A percentile compares a stretch with the other conserved stretches of the same genome.
Evolutionary conservation across 1,284 basidiomycete genomes (phyloP).

Genomic region (Puccinia horiana): DNA sequence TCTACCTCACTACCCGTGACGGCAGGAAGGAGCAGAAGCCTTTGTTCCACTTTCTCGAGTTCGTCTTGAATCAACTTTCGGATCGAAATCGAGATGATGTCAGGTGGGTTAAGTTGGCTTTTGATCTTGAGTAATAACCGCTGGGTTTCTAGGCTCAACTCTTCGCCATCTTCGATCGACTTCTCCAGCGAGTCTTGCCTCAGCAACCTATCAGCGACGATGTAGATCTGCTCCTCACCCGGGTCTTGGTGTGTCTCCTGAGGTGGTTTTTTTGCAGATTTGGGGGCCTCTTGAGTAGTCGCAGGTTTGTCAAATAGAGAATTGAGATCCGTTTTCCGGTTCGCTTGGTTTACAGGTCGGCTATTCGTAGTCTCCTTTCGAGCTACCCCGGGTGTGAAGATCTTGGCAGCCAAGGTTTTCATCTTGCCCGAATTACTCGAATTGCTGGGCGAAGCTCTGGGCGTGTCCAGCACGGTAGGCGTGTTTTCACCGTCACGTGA

Average conservation of each 20-base stretch:
- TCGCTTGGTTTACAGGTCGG: background rate
- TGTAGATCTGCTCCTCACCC: constrained; percentile 31
- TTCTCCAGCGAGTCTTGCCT: background rate
- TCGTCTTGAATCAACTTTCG: constrained; percentile 46
- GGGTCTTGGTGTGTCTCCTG: background rate
- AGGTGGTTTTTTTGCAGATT: background rate
- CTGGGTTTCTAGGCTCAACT: constrained; percentile 6
- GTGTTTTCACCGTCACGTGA: constrained; percentile 4
- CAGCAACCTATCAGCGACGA: constrained; percentile 45
- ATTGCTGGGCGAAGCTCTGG: background rate
- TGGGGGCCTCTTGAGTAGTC: background rate
- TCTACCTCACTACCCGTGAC: background rate
- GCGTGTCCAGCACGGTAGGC: constrained; percentile 10
- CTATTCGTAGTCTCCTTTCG: background rate
- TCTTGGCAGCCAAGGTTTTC: constrained; percentile 14
- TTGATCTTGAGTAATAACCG: constrained; percentile 34
- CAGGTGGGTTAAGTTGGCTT: constrained; percentile 46
- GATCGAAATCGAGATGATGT: constrained; percentile 43
- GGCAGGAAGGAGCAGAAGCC: background rate
- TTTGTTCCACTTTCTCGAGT: constrained; percentile 13
- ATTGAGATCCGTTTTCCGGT: background rate
- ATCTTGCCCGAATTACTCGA: constrained; percentile 2
- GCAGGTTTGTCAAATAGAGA: background rate
- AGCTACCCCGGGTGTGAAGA: constrained; percentile 6
- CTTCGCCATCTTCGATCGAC: background rate